Percentiles rank a stretch among this genome's conserved stretches.
Conservation (phyloP, 2,329 filamentous ascomycete genomes). For the Geosmithia morbida region DNA sequence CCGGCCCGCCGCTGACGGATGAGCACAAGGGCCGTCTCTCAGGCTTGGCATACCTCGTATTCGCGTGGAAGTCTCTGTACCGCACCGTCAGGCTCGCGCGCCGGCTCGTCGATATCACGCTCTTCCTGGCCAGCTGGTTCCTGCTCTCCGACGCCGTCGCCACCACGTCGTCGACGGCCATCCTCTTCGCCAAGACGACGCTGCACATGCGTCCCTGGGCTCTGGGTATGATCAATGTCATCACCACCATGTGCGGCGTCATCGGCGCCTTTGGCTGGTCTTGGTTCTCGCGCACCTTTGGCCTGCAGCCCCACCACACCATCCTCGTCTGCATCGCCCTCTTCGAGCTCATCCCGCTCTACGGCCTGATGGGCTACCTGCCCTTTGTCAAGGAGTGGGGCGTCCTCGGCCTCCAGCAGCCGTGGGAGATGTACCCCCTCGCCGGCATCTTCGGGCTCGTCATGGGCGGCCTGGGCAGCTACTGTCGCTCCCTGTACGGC, state of each 20-base stretch:
- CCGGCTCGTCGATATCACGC: slow-evolving; percentile 54
- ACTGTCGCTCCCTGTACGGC: slow-evolving; percentile 84
- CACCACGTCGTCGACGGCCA: slow-evolving; percentile 85
- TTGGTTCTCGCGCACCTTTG: slow-evolving; percentile 54
- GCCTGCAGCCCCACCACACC: slow-evolving; percentile 67
- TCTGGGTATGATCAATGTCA: slow-evolving; percentile 84
- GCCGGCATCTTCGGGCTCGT: slow-evolving; percentile 88
- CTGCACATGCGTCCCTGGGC: slow-evolving; percentile 81
- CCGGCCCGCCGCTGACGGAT: slow-evolving; percentile 62
- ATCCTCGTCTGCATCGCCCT: slow-evolving; percentile 83
- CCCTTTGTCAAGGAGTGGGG: slow-evolving; percentile 63
- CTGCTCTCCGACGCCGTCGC: slow-evolving; percentile 87
- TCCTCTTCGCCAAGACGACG: slow-evolving; percentile 89
- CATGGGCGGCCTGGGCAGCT: slow-evolving; percentile 80
- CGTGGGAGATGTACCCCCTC: slow-evolving; percentile 93
- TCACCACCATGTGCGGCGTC: slow-evolving; percentile 73
- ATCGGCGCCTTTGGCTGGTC: slow-evolving; percentile 85
- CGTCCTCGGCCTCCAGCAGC: slow-evolving; percentile 73
- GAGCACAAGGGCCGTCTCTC: slow-evolving; percentile 19
- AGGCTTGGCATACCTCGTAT: slow-evolving; percentile 60
- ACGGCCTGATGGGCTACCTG: slow-evolving; percentile 78
- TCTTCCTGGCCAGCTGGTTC: slow-evolving; percentile 86
- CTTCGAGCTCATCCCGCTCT: slow-evolving; percentile 86
- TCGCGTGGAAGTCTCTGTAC: slow-evolving; percentile 77
- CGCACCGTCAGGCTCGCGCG: slow-evolving; percentile 65